These are phyloP conservation scores for Solanum acaule DNA, from an alignment of 257 asterid species.

Conservation along the genomic window DNA sequence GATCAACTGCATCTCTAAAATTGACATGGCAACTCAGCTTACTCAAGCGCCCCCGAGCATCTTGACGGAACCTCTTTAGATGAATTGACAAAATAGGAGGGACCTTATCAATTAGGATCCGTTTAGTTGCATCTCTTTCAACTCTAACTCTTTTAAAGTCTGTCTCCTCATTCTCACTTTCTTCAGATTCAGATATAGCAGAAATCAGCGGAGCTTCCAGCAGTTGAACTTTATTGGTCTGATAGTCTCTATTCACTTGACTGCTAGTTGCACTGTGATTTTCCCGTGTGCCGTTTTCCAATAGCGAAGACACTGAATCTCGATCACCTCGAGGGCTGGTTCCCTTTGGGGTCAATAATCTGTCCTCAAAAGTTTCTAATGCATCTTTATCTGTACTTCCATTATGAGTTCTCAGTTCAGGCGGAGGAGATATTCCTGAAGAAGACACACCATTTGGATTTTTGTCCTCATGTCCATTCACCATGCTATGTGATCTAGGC, in stretches of 20 bases:
- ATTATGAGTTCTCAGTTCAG: slow-evolving; percentile 1
- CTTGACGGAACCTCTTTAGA: slow-evolving; percentile 84
- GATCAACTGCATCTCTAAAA: slow-evolving; percentile 52
- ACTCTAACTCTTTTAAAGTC: slow-evolving; percentile 43
- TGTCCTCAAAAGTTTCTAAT: slow-evolving; percentile 15
- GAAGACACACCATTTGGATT: not conserved
- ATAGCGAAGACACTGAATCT: slow-evolving; percentile 11
- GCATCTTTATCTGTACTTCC: slow-evolving; percentile 16
- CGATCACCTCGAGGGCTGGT: slow-evolving; percentile 14
- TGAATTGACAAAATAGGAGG: slow-evolving; percentile 78
- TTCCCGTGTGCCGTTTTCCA: slow-evolving; percentile 14
- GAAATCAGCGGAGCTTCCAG: slow-evolving; percentile 7
- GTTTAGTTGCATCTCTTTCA: slow-evolving; percentile 83
- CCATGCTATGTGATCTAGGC: slow-evolving; percentile 6
- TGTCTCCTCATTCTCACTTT: slow-evolving; percentile 20
- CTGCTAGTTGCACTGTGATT: not conserved
- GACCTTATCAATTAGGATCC: slow-evolving; percentile 50
- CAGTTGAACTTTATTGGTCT: not conserved
- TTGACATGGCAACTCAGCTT: slow-evolving; percentile 77
- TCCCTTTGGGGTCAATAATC: not conserved
- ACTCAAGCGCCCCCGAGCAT: slow-evolving; percentile 74
- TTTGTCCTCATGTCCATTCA: slow-evolving; percentile 16
- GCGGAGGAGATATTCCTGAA: not conserved
- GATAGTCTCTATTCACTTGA: slow-evolving; percentile 3
- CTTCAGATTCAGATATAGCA: slow-evolving; percentile 27